Evolutionary conservation across 2,329 filamentous ascomycete genomes (phyloP), one percentile per base, ranked within the genome.

Genomic region (Metarhizium anisopliae): DNA sequence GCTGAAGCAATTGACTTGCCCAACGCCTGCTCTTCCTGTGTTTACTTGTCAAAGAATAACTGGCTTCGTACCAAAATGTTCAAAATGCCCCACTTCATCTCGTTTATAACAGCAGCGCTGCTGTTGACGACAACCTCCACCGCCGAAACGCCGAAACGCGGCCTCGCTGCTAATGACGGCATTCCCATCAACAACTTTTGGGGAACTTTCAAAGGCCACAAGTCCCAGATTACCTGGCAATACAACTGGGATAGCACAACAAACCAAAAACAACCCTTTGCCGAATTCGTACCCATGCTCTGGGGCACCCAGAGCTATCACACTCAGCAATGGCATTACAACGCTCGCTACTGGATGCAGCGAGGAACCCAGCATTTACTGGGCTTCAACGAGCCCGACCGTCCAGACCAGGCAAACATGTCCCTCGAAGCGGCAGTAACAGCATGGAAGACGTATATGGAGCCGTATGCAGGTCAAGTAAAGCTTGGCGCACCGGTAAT

Each of bases 401-500:
- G 43, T 20, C 11, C 25, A n/a, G 47, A 52, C 11, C 62, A 63
- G 55, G 62, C 58, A n/a, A 55, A 61, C 36, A 55, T 74, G 51
- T 60, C 58, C 30, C 64, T 69, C 11, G 54, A 56, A 1, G 64
- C 63, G 4, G 76, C 75, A 10, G 75, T 71, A 2, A 54, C 62
- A 5, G 70, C 66, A 6, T 77, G 70, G 62, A 66, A 65, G 54
- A 59, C 61, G n/a, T 71, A 73, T 66, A 75, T 79, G 68, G 63
- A 74, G 59, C 75, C 72, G 1, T 76, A 72, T 60, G 67, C 69
- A 32, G 70, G 69, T 52, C 68, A 73, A 55, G 75, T 71, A 50
- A 69, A 71, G 59, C 68, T 79, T 49, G 74, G 74, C 55, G 69
- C 74, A 6, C 77, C 77, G 4, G 68, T 74, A 50, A 75, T 80